Percentiles rank a stretch among this genome's conserved stretches.
These are phyloP conservation scores for Schizophyllum amplum DNA, from an alignment of 1,284 basidiomycete species.

Conservation along the genomic window DNA sequence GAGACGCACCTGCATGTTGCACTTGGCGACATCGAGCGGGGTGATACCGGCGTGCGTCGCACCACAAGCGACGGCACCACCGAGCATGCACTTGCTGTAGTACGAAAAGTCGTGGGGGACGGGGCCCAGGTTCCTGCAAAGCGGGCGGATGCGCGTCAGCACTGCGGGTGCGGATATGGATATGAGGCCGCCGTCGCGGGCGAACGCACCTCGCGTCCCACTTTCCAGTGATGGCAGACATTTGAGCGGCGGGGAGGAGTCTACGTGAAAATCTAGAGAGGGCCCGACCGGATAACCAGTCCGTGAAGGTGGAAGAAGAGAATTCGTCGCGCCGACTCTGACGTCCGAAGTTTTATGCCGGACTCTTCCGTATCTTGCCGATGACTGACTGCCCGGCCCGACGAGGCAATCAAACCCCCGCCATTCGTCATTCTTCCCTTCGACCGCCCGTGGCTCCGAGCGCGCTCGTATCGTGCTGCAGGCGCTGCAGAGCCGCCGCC, in stretches of 20 bases:
- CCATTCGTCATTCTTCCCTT: background rate
- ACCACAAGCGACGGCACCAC: constrained; percentile 90
- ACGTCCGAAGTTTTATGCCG: background rate
- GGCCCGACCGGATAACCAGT: background rate
- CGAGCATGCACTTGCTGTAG: constrained; percentile 79
- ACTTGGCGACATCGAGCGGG: constrained; percentile 93
- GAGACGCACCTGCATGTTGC: constrained; percentile 89
- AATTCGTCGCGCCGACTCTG: background rate
- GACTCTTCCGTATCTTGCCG: background rate
- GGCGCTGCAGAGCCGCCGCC: too few species aligned
- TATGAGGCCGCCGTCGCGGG: background rate
- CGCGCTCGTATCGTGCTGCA: too few species aligned
- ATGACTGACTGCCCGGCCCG: background rate
- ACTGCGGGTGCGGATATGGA: too few species aligned
- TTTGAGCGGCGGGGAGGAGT: background rate
- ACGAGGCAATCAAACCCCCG: background rate
- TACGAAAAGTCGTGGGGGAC: constrained; percentile 66
- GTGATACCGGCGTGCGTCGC: constrained; percentile 91
- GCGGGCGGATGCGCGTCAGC: constrained; percentile 5
- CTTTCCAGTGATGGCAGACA: background rate
- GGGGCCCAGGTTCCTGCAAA: constrained; percentile 52
- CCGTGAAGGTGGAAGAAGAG: background rate
- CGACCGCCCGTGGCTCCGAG: too few species aligned
- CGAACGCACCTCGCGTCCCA: background rate
- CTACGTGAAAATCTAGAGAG: background rate